A percentile compares a stretch with the other conserved stretches of the same genome.
Conservation (phyloP, 768 basidiomycete species). For the Leccinum broughii region DNA sequence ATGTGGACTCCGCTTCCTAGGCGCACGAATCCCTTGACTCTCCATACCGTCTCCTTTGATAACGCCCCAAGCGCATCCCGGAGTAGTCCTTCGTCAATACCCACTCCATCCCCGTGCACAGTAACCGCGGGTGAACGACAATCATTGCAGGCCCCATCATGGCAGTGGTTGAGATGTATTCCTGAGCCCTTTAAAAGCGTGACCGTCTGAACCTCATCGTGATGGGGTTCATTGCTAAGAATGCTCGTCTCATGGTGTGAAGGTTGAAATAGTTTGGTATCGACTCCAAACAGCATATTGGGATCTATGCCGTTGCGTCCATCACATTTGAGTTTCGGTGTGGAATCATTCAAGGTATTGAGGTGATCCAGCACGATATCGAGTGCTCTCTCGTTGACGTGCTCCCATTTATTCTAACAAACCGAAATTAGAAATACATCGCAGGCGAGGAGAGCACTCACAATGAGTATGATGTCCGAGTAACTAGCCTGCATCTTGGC, state of each 20-base stretch:
- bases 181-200: slow-evolving; percentile 52
- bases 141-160: slow-evolving; percentile 9
- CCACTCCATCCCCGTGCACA: neutral
- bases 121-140: neutral
- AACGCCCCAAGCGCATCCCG: slow-evolving; percentile 48
- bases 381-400: slow-evolving; percentile 72
- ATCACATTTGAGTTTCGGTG: slow-evolving; percentile 77
- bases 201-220: slow-evolving; percentile 85
- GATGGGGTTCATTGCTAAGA: slow-evolving; percentile 42
- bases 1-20: slow-evolving; percentile 49
- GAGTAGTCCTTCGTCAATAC: slow-evolving; percentile 38
- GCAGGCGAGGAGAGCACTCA: slow-evolving; percentile 37
- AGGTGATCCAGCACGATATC: slow-evolving; percentile 87
- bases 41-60: slow-evolving; percentile 71
- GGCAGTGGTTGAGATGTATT: slow-evolving; percentile 18
- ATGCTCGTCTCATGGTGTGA: neutral
- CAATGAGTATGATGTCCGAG: slow-evolving; percentile 87
- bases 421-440: neutral
- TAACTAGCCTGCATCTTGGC: slow-evolving; percentile 96
- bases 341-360: slow-evolving; percentile 84
- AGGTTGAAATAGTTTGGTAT: slow-evolving; percentile 70
- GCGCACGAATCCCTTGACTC: slow-evolving; percentile 85
- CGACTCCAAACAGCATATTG: slow-evolving; percentile 82
- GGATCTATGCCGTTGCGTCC: slow-evolving; percentile 71
- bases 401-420: slow-evolving; percentile 85